Percentiles rank a stretch among this genome's conserved stretches.
phyloP scores from a whole-genome alignment of 2,329 filamentous ascomycete genomes.

The Thielaviopsis populi region DNA sequence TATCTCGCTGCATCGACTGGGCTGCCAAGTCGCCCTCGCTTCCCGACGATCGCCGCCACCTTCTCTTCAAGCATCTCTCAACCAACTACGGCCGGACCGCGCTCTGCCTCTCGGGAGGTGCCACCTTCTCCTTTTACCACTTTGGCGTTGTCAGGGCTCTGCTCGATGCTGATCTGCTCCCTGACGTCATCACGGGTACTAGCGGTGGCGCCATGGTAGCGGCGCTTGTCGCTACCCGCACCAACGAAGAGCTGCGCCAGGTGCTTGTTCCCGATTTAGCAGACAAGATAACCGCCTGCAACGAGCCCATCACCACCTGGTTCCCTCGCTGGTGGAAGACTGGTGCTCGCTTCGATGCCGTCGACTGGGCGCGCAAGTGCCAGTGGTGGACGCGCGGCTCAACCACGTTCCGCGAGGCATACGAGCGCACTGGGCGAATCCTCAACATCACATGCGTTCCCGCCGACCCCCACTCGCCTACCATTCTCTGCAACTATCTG shows the following conservation, averaged over 20 bases:
- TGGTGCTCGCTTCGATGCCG: slow-evolving; percentile 81
- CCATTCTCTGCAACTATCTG: slow-evolving; percentile 88
- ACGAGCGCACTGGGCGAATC: slow-evolving; percentile 82
- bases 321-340: slow-evolving; percentile 75
- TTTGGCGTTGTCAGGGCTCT: slow-evolving; percentile 84
- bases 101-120: slow-evolving; percentile 82
- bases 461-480: slow-evolving; percentile 81
- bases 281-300: slow-evolving; percentile 67
- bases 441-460: slow-evolving; percentile 94
- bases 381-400: slow-evolving; percentile 86
- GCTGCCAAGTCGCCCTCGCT: slow-evolving; percentile 12
- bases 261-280: slow-evolving; percentile 80
- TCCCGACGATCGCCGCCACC: slow-evolving; percentile 18
- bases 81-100: slow-evolving; percentile 89
- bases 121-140: slow-evolving; percentile 92
- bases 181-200: slow-evolving; percentile 90
- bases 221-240: slow-evolving; percentile 72
- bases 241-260: slow-evolving; percentile 75
- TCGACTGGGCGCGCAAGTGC: slow-evolving; percentile 76
- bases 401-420: slow-evolving; percentile 89
- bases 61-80: slow-evolving; percentile 72
- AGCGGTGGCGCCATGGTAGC: slow-evolving; percentile 88
- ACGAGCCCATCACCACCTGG: slow-evolving; percentile 65
- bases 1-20: slow-evolving; percentile 15
- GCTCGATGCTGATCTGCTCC: slow-evolving; percentile 69